Evolutionary conservation across 306 rosid species (phyloP), one percentile per base, ranked within the genome.

Genomic region (Adenanthera pavonina): DNA sequence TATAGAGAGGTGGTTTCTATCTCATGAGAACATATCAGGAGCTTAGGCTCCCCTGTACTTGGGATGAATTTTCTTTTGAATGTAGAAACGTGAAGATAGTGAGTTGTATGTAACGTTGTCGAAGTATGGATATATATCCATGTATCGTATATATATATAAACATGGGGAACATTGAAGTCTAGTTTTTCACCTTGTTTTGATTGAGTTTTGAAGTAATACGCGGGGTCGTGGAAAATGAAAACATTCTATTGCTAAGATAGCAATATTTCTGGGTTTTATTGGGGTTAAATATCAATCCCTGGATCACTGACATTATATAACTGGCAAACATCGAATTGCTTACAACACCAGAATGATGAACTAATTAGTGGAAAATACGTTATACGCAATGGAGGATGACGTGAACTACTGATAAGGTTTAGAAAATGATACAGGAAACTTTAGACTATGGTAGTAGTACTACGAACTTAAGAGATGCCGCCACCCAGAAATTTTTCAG

Each of bases 1-100:
- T 35, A 33, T 0, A 40, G 25, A 15, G 3, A 41, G 30, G 11
- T n/a, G 11, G n/a, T 41, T 59, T 8, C 36, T 40, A 1, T 3
- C 20, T 20, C 15, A 19, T 61, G 48, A 25, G 3, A 20, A 17
- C 15, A 36, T 44, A 48, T 13, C 8, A 77, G 49, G 17, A 16
- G 34, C 36, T 4, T 43, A 5, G 9, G 43, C 41, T 51, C 49
- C 49, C 46, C 20, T 64, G 38, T 7, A 33, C 51, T 66, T 15
- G 72, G 81, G 67, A 30, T 8, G 16, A 16, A 40, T 47, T 59
- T 80, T 16, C 48, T 60, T 86, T 67, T 83, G 73, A 49, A 72
- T 13, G 43, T 76, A 34, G 40, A 75, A 71, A 76, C 34, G 14
- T 69, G 6, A 10, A 69, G 54, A 20, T 20, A 69, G 30, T n/a